Conservation (phyloP, 306 rosid genomes). For the peach (Prunus persica) region Prunus_persica_NCBIv2 NC_034011.1:1174501-1175000, state of each 20-base stretch:
- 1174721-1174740: not conserved
- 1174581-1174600: not conserved
- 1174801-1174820: not conserved
- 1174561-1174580: not conserved
- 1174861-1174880: not conserved
- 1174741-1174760: not conserved
- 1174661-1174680: constrained; percentile 8
- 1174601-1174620: not conserved
- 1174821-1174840: not conserved
- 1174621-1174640: not conserved
- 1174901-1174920: not conserved
- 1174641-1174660: not conserved
- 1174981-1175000: constrained; percentile 89
- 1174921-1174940: constrained; percentile 68
- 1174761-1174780: not conserved
- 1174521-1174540: not conserved
- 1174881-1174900: not conserved
- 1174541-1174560: not conserved
- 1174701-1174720: too few species aligned
- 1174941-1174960: constrained; percentile 86
- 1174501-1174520: not conserved
- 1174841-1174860: not conserved
- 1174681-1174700: not conserved
- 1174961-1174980: constrained; percentile 92
- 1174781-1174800: too few species aligned